These are phyloP conservation scores for Talaromyces atroroseus DNA, from an alignment of 2,329 filamentous ascomycete genomes.

Conservation along the genomic window DNA sequence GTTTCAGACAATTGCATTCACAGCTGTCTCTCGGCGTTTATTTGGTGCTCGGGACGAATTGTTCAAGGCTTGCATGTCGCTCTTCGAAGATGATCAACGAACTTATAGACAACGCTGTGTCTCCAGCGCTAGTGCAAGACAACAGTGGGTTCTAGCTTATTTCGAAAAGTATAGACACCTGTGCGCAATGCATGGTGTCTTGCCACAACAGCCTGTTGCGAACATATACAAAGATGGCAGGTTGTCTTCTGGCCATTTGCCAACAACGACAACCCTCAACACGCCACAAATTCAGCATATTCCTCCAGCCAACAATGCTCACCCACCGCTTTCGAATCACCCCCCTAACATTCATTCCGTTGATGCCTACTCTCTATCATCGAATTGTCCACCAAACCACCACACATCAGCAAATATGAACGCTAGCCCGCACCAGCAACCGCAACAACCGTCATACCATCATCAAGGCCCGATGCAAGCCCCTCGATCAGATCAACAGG, in stretches of 20 bases:
- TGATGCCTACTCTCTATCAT: background rate
- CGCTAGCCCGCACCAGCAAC: background rate
- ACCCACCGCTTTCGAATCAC: background rate
- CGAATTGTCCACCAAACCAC: background rate
- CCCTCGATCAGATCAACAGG: background rate
- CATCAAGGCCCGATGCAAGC: background rate
- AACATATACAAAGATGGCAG: background rate
- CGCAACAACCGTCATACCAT: background rate
- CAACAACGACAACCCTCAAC: background rate
- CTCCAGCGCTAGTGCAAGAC: slow-evolving; percentile 10
- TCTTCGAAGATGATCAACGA: slow-evolving; percentile 19
- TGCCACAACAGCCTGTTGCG: background rate
- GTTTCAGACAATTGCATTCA: slow-evolving; percentile 52
- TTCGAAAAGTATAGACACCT: slow-evolving; percentile 18
- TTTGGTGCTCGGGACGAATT: slow-evolving; percentile 14
- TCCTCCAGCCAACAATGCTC: background rate
- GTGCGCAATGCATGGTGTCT: slow-evolving; percentile 1
- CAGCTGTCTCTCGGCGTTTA: slow-evolving; percentile 26
- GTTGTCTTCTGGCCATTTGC: background rate
- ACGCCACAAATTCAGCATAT: background rate
- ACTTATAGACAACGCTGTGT: slow-evolving; percentile 18
- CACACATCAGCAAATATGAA: slow-evolving; percentile 1
- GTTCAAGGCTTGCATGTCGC: slow-evolving; percentile 16
- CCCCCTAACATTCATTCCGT: background rate
- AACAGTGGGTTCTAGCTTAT: slow-evolving; percentile 16